Base-by-base conservation (phyloP, 768 basidiomycete species). In the Boletus subparvulus region DNA sequence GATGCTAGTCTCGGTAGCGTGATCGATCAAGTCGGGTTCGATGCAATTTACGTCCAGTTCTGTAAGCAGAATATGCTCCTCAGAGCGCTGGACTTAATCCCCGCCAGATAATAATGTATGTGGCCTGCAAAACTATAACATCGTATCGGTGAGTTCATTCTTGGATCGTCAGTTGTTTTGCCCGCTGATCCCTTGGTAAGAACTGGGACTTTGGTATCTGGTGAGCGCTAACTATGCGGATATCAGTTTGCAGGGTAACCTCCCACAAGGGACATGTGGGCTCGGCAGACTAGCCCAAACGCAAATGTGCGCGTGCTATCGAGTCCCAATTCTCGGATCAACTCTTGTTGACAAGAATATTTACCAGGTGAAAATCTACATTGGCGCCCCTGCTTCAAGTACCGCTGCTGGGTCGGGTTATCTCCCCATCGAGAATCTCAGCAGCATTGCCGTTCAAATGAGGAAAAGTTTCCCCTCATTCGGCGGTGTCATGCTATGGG, bases 21-120 rank as follows among this genome's bases (percentile, higher is more conserved):
- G 21, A 73, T 90, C 52, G 82, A 87, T 63, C 63, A 76, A 1
- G 87, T 82, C 12, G 77, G 68, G 6, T 90, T 90, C 60, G 88
- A 90, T 71, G 86, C 86, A 2, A 73, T 90, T 56, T 89, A 87
- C 64, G 86, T 89, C 36, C 88, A 88, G 66, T 86, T 89, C 67
- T 83, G 81, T 58, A 35, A 54, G 56, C 39, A 32, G 36, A 28
- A 32, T 19, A 24, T 43, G 48, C 26, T 49, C 52, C 30, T 28
- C 19, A 4, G 40, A 41, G 9, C 14, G 17, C 54, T 21, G 7
- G 7, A 21, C 40, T 40, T 43, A 28, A 54, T 24, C 26, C 32
- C 40, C 13, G 5, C 14, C 30, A 78, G 78, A 80, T 58, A 76
- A 81, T 62, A 79, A 80, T 61, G 60, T 54, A 3, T 79, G 79